Evolutionary conservation across 2,329 filamentous ascomycete genomes (phyloP), one percentile per base, ranked within the genome.

Genomic region (Pseudogymnoascus sp.): DNA sequence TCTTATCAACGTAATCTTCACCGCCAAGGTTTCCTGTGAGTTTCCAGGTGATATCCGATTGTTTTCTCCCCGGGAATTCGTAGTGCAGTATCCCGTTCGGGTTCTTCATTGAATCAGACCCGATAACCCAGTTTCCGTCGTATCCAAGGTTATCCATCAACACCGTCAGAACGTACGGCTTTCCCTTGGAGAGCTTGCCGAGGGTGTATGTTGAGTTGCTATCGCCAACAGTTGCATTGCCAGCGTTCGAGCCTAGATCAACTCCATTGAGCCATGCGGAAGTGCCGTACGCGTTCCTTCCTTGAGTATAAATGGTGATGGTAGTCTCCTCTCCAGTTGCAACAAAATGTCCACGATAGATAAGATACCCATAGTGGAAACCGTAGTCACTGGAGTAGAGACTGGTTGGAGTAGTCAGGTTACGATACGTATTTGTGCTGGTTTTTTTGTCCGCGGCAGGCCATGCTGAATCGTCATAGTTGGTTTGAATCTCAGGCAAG

Each of bases 311-410:
- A 12, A 88, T 70, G 65, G 74, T 80, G 52, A 91, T 75, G 0
- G 73, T 75, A 0, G 76, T 76, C 64, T 90, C 86, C 1, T 77
- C 72, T n/a, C 86, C 86, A 1, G 76, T 80, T 4, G 87, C 82
- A 1, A 76, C 80, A 70, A 92, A 91, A 66, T 84, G 79, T 0
- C 87, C 89, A 1, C 88, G 83, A 75, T 83, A 91, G 49, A 92
- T 67, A 0, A 91, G 77, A 1, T 81, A 83, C 5, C 88, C 88
- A 0, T 84, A 81, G 70, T 90, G 80, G 73, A 84, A 92, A 23
- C 88, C 88, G 69, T 92, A 91, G 72, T 92, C 89, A 12, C 83
- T 83, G 0, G 80, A 80, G 69, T 88, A 89, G 0, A 92, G 79
- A 0, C 82, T 84, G 0, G 82, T 84, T 0, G 87, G 82, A 0